Base-by-base conservation (phyloP, 768 basidiomycete species). In the Russula dissimulans region DNA sequence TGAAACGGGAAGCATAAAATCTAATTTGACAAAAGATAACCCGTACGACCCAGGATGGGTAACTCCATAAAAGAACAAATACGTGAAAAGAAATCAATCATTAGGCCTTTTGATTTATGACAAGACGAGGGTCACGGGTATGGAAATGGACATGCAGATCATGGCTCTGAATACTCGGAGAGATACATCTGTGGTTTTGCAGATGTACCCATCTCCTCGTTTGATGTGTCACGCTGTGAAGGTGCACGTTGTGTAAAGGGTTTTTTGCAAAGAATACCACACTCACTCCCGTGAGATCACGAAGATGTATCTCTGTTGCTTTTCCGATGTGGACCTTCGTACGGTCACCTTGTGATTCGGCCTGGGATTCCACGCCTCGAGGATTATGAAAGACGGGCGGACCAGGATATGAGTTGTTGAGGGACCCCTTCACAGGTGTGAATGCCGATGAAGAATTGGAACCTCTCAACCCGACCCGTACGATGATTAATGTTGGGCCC, bases 401-500 rank as follows among this genome's bases (percentile, higher is more conserved):
- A 10, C 22, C 22, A 36, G 15, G 12, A 43, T 31, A 46, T 2
- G 57, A 11, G 0, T 38, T 29, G 8, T 49, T 54, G 32, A 55
- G 49, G 6, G 59, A 49, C 15, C 59, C 59, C 29, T 49, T 55
- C 12, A 26, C 47, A 6, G 59, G 54, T 8, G 11, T 36, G 18
- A 50, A 29, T 0, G 38, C 7, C 7, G 52, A 41, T 4, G 47
- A 44, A 18, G 47, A 18, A 10, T 15, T 22, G 2, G 41, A 31
- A 17, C 26, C 42, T 50, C 26, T 60, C 54, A 60, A 41, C 4
- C 59, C 54, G 0, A 32, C 46, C 32, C 59, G 18, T 31, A 55
- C 59, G 17, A 60, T 60, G 3, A 60, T 60, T 4, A 60, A 41
- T n/a, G 53, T 60, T 26, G 59, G 59, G 26, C 44, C 52, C 39